Conservation (phyloP, 2,329 filamentous ascomycete genomes). For the Aspergillus quadrilineatus region DNA sequence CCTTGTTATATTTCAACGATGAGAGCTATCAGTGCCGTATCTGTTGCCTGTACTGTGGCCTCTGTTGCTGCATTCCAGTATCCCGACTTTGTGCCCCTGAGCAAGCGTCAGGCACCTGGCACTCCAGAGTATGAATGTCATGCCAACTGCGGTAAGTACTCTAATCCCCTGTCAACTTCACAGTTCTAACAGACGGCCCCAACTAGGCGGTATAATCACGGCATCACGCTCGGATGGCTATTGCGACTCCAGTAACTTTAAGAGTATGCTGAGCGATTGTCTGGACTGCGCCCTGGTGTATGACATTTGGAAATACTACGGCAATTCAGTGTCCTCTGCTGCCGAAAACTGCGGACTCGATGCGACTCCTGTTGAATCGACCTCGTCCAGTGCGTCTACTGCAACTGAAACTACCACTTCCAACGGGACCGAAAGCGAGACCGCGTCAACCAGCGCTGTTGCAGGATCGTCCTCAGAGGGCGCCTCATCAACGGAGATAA, state of each 20-base stretch:
- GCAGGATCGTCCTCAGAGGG: background rate
- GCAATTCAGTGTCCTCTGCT: slow-evolving; percentile 4
- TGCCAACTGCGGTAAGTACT: slow-evolving; percentile 7
- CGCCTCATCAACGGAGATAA: background rate
- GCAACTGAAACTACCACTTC: slow-evolving; percentile 1
- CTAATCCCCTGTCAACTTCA: background rate
- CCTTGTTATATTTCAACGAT: background rate
- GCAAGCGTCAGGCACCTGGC: slow-evolving; percentile 5
- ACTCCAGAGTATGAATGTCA: slow-evolving; percentile 11
- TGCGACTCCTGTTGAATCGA: slow-evolving; percentile 4
- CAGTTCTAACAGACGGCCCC: background rate
- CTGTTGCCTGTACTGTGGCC: slow-evolving; percentile 2
- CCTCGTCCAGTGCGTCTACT: background rate
- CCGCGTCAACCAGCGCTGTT: background rate
- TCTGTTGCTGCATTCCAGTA: slow-evolving; percentile 1
- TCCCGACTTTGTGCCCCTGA: slow-evolving; percentile 7
- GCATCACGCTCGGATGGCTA: slow-evolving; percentile 2
- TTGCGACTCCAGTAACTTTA: slow-evolving; percentile 3
- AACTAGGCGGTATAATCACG: slow-evolving; percentile 4
- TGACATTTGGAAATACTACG: slow-evolving; percentile 14
- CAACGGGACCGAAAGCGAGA: background rate
- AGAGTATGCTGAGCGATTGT: background rate
- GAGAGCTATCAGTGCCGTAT: background rate
- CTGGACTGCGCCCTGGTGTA: slow-evolving; percentile 7
- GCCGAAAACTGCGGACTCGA: slow-evolving; percentile 9